Evolutionary conservation across 1,284 basidiomycete genomes (phyloP), one percentile per base, ranked within the genome.

Genomic region (Xerocomus nothofagi): DNA sequence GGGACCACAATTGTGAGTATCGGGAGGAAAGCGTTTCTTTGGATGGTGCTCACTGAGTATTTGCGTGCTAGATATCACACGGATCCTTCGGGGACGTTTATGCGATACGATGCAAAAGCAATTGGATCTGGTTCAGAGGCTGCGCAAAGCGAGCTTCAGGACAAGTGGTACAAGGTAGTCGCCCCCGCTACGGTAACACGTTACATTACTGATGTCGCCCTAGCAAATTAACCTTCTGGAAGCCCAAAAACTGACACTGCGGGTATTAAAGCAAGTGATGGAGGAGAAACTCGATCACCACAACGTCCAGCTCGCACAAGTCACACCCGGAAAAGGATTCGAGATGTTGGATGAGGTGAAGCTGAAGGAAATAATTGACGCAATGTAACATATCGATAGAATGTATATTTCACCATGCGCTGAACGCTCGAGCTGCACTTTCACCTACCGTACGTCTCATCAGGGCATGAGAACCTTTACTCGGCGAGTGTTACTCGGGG

Each of bases 211-310:
- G 33, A 58, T 26, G 3, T 50, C 10, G 44, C 33, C 27, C 26
- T 49, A 98, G 94, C 87, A 89, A 83, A 96, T 99, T 86, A 88
- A 89, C 8, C 76, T 99, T 24, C 74, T 80, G 56, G 94, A 98
- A 69, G 97, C 95, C 2, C 90, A 95, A 60, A 76, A 83, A 29
- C 74, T 99, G 51, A 89, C 92, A 11, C 75, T 99, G 54, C 87
- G 87, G 56, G 92, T 98, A 37, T 75, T 99, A 57, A 98, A 98
- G 76, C 95, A 99, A 75, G 97, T 99, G 41, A 99, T 99, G 97
- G 97, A 99, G 72, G 97, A 99, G 77, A 62, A 61, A n/a, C 57
- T 58, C 33, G 57, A 58, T 38, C 59, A 60, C 21, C 60, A 97
- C 75, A 99, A 99, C 63, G 94, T 99, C 20, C 96, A 99, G 72